Conservation (phyloP, 176 grass and related monocot genomes). For the Aegilops bicornis region DNA sequence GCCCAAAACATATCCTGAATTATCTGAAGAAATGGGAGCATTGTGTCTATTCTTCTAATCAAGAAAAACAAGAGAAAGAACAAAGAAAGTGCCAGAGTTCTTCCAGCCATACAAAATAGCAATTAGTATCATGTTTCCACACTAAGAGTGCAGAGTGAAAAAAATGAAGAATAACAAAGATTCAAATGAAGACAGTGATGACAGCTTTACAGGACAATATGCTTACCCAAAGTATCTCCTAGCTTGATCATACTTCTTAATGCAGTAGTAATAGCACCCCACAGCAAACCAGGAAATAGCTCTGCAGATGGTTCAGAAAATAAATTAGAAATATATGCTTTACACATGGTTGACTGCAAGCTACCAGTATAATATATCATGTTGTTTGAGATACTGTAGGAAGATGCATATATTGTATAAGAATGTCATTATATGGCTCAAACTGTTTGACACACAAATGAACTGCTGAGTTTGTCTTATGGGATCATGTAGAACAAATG, state of each 20-base stretch:
- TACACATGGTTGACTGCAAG: conserved; percentile 21
- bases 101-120: neutral
- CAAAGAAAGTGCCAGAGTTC: neutral
- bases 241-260: conserved; percentile 96
- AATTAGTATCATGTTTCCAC: neutral
- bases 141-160: neutral
- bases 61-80: neutral
- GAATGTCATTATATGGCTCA: conserved; percentile 10
- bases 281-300: conserved; percentile 98
- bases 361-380: neutral
- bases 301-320: conserved; percentile 43
- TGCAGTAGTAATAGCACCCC: conserved; percentile 94
- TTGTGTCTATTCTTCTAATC: neutral
- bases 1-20: neutral
- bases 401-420: neutral
- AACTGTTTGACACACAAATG: conserved; percentile 10
- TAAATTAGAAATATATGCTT: conserved; percentile 14
- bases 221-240: conserved; percentile 88
- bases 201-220: conserved; percentile 7
- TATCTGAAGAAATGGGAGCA: neutral
- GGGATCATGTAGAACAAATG: conserved; percentile 18
- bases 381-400: neutral
- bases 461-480: neutral
- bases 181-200: neutral
- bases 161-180: conserved; percentile 1